Base-by-base conservation (phyloP, 306 rosid genomes). In the Mucuna pruriens region DNA sequence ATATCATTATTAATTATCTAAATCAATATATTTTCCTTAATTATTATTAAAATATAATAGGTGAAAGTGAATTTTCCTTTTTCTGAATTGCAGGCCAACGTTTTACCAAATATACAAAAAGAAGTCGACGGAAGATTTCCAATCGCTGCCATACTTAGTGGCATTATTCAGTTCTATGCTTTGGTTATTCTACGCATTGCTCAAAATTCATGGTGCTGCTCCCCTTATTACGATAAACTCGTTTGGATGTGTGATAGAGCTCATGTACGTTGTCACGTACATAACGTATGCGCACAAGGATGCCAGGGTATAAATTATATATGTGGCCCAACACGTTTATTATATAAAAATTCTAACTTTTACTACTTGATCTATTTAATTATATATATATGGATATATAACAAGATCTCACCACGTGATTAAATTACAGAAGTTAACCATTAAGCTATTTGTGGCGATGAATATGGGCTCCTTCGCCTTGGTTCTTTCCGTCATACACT, bases 131-230 rank as follows among this genome's bases (percentile, higher is more conserved):
- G 90, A 89, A 63, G 90, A 85, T 0, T 95, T 95, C 73, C 94
- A 91, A 0, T 86, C 97, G 2, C 44, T 93, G 12, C 96, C 98
- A 0, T 95, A 95, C 67, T 20, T 95, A 82, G 97, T 88, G 17
- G 93, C 98, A 4, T 17, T 95, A 36, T 87, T 95, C 78, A 95
- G 99, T 26, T 81, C 91, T 0, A 81, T 88, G 85, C 84, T 95
- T 0, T 95, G 97, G 99, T 26, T 90, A 0, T 89, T 81, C 87
- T 95, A 95, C 6, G 96, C 92, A 0, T 5, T 82, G 15, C 65
- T 91, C 7, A 87, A 95, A 63, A 42, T 38, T 4, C 0, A 52
- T 3, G 54, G 83, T 25, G 88, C 86, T 0, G 0, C 80, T 65
- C 89, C 87, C 8, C 92, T 95, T 29, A 31, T 93, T 40, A 86